Conservation (phyloP, 2,329 filamentous ascomycete genomes). For the Fusarium virguliforme region DNA sequence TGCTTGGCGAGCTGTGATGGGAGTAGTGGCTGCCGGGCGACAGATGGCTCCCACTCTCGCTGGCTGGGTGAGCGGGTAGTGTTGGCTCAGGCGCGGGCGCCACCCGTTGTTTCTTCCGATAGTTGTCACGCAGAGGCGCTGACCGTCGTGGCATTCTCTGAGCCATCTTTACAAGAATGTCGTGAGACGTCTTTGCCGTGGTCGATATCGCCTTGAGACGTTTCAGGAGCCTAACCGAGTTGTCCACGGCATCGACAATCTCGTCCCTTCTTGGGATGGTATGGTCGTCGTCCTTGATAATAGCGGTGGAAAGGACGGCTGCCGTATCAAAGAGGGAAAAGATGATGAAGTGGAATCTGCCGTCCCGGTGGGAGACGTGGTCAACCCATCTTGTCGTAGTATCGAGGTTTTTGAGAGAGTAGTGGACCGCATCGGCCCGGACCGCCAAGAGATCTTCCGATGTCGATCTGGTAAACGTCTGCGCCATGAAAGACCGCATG, state of each 20-base stretch:
- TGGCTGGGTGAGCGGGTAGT: background rate
- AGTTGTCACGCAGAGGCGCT: conserved; percentile 13
- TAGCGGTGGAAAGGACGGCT: conserved; percentile 65
- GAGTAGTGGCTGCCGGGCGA: conserved; percentile 31
- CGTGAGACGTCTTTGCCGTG: conserved; percentile 56
- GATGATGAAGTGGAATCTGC: conserved; percentile 67
- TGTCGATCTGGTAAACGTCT: conserved; percentile 50
- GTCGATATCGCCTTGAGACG: conserved; percentile 53
- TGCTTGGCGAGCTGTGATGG: conserved; percentile 38
- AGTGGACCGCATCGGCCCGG: conserved; percentile 59
- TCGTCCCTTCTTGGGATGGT: conserved; percentile 59
- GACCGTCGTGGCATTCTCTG: conserved; percentile 53
- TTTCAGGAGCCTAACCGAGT: conserved; percentile 54
- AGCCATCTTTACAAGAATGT: conserved; percentile 54
- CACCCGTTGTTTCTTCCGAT: conserved; percentile 37
- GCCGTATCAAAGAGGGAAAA: conserved; percentile 69
- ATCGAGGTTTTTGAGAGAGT: conserved; percentile 60
- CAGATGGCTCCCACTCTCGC: conserved; percentile 11
- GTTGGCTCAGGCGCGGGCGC: background rate
- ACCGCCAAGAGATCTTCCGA: conserved; percentile 55
- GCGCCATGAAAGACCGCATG: conserved; percentile 64
- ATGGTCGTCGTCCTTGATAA: conserved; percentile 63
- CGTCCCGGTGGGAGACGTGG: conserved; percentile 62
- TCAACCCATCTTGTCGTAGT: conserved; percentile 61
- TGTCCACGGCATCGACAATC: conserved; percentile 58